A percentile compares a stretch with the other conserved stretches of the same genome.
phyloP scores from a whole-genome alignment of 176 grass and related monocot genomes.

The Typha latifolia region DNA sequence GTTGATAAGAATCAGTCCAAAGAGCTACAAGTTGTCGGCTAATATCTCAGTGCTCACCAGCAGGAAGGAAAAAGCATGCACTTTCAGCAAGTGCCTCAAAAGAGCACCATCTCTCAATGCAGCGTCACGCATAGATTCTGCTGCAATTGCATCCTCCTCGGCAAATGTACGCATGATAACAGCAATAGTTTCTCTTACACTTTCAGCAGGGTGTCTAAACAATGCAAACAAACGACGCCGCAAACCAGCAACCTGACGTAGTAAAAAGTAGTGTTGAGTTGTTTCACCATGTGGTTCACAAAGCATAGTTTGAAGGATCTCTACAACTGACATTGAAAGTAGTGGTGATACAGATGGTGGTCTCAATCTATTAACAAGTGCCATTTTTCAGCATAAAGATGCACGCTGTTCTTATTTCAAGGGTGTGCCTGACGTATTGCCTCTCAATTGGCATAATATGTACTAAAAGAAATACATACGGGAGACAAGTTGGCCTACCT shows the following conservation, averaged over 20 bases:
- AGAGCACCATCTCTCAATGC: constrained; percentile 97
- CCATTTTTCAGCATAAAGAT: constrained; percentile 1
- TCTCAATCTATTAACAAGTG: constrained; percentile 64
- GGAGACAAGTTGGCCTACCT: constrained; percentile 33
- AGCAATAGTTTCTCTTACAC: constrained; percentile 90
- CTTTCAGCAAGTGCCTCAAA: constrained; percentile 88
- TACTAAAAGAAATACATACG: constrained; percentile 2
- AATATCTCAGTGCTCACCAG: constrained; percentile 79
- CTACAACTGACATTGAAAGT: constrained; percentile 71
- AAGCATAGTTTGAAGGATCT: constrained; percentile 97
- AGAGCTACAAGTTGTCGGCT: constrained; percentile 95
- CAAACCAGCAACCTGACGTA: constrained; percentile 94
- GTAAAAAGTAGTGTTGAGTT: constrained; percentile 90
- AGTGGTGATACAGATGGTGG: constrained; percentile 85
- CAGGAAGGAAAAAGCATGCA: constrained; percentile 83
- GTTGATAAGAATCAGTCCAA: constrained; percentile 99
- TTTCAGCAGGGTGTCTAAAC: constrained; percentile 94
- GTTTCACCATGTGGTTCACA: constrained; percentile 99
- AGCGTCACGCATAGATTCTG: constrained; percentile 97
- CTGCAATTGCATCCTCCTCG: constrained; percentile 98
- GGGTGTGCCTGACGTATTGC: neutral
- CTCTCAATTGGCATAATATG: constrained; percentile 15
- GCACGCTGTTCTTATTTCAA: constrained; percentile 6
- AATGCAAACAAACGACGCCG: constrained; percentile 85
- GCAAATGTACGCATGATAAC: constrained; percentile 99